Percentiles rank a stretch among this genome's conserved stretches.
Evolutionary conservation across 225 moss, liverwort and hornwort species (phyloP).

Genomic region (Marchantia polymorpha): DNA sequence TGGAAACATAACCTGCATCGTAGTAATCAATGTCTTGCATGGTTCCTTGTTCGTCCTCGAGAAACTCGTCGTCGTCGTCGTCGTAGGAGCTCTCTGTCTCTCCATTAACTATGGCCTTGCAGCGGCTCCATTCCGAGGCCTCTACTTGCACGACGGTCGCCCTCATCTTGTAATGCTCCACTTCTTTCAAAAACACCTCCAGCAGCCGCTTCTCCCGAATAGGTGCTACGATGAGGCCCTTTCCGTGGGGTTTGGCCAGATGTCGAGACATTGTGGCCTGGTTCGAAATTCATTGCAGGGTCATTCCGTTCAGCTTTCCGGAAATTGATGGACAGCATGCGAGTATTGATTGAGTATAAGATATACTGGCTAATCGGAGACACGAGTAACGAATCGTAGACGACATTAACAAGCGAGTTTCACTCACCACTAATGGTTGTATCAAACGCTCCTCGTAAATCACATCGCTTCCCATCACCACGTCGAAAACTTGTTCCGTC

Average conservation of each 20-base stretch:
- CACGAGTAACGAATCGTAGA: no score
- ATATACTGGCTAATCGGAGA: no score
- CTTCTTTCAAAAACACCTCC: slow-evolving; percentile 22
- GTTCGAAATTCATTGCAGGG: no score
- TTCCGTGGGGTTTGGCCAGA: slow-evolving; percentile 23
- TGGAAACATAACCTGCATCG: slow-evolving; percentile 24
- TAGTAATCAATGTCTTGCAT: slow-evolving; percentile 28
- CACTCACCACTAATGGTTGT: slow-evolving; percentile 30
- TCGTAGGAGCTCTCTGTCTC: slow-evolving; percentile 5
- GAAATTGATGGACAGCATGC: no score
- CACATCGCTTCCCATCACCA: slow-evolving; percentile 30
- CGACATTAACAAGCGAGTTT: not conserved
- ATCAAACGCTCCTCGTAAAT: slow-evolving; percentile 28
- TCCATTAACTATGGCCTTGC: slow-evolving; percentile 17
- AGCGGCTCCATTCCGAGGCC: slow-evolving; percentile 22
- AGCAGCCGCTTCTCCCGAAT: slow-evolving; percentile 22
- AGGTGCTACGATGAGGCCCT: slow-evolving; percentile 23
- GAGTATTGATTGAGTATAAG: no score
- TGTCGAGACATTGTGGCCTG: slow-evolving; percentile 20
- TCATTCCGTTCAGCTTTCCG: not conserved
- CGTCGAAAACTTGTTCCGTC: slow-evolving; percentile 17
- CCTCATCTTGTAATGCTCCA: slow-evolving; percentile 7
- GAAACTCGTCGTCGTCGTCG: slow-evolving; percentile 4
- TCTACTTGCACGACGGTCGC: slow-evolving; percentile 17
- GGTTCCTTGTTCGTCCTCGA: slow-evolving; percentile 12